phyloP scores from a whole-genome alignment of 495 filamentous ascomycete species.

The Cetradonia linearis region DNA sequence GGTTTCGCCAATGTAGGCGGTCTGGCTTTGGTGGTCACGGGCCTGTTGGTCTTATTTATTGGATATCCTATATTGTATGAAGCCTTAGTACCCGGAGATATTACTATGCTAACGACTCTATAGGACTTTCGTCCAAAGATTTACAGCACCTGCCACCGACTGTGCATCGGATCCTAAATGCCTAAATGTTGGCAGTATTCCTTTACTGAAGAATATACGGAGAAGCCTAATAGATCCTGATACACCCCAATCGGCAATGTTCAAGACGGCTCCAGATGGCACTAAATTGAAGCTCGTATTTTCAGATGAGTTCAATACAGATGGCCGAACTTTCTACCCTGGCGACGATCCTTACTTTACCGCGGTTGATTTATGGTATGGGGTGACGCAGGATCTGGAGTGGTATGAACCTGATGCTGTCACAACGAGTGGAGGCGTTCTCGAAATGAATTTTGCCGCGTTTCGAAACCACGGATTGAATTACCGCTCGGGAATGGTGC shows the following conservation, averaged over 20 bases:
- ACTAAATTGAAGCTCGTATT: slow-evolving; percentile 59
- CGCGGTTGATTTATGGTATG: slow-evolving; percentile 70
- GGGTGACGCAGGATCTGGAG: slow-evolving; percentile 67
- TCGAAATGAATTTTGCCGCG: slow-evolving; percentile 57
- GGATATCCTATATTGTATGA: slow-evolving; percentile 64
- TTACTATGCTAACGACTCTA: slow-evolving; percentile 15
- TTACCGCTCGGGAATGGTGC: slow-evolving; percentile 72
- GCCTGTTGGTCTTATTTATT: slow-evolving; percentile 59
- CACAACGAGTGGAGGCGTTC: slow-evolving; percentile 54
- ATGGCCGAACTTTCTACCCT: slow-evolving; percentile 62
- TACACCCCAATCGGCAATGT: slow-evolving; percentile 50
- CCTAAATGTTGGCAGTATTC: slow-evolving; percentile 45
- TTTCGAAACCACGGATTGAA: slow-evolving; percentile 59
- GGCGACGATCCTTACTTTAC: slow-evolving; percentile 65
- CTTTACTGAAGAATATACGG: slow-evolving; percentile 51
- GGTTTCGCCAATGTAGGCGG: slow-evolving; percentile 61
- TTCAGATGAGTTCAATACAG: slow-evolving; percentile 68
- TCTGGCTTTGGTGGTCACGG: slow-evolving; percentile 48
- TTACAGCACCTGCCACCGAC: slow-evolving; percentile 26
- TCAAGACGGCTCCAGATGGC: slow-evolving; percentile 48
- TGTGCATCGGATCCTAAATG: slow-evolving; percentile 43
- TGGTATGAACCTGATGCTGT: slow-evolving; percentile 78
- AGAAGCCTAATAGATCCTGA: slow-evolving; percentile 58
- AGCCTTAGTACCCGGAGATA: slow-evolving; percentile 7
- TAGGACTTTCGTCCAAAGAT: slow-evolving; percentile 47